Percentiles rank a stretch among this genome's conserved stretches.
Evolutionary conservation across 805 yeast genomes (phyloP).

Genomic region (Candida morakotiae): DNA sequence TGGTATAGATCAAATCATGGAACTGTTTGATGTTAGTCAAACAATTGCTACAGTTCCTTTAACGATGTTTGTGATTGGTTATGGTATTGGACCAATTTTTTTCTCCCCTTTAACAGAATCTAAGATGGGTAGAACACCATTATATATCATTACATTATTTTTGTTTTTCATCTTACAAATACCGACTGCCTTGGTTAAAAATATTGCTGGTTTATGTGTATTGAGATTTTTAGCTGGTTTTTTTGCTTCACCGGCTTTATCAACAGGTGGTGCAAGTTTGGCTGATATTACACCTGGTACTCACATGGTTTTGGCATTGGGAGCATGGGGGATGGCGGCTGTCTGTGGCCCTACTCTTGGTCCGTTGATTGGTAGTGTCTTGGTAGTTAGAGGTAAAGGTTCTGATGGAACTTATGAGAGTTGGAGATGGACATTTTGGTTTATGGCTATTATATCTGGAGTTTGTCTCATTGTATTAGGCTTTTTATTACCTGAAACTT

Average conservation of each 20-base stretch:
- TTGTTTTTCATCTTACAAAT: slow-evolving; percentile 50
- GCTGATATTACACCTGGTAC: slow-evolving; percentile 45
- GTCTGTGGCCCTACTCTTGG: slow-evolving; percentile 54
- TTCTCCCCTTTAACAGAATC: slow-evolving; percentile 59
- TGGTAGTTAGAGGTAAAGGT: slow-evolving; percentile 23
- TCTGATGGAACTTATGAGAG: neutral
- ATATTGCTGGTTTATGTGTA: slow-evolving; percentile 47
- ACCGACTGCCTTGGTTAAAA: slow-evolving; percentile 49
- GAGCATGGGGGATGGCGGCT: slow-evolving; percentile 51
- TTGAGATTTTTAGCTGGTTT: slow-evolving; percentile 53
- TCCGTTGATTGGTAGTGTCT: slow-evolving; percentile 53
- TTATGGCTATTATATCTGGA: slow-evolving; percentile 28
- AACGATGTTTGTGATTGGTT: slow-evolving; percentile 54
- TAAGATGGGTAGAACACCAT: slow-evolving; percentile 47
- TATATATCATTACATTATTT: slow-evolving; percentile 44
- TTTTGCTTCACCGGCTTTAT: slow-evolving; percentile 51
- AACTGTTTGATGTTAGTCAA: slow-evolving; percentile 41
- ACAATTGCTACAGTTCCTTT: slow-evolving; percentile 49
- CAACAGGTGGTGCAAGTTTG: slow-evolving; percentile 57
- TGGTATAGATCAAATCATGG: slow-evolving; percentile 39
- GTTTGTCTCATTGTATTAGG: slow-evolving; percentile 18
- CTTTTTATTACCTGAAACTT: slow-evolving; percentile 48
- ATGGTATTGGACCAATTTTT: slow-evolving; percentile 57
- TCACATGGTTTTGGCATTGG: slow-evolving; percentile 42
- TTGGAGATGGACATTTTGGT: slow-evolving; percentile 51